Conservation (phyloP, 2,329 filamentous ascomycete species). For the Colletotrichum tanaceti region DNA sequence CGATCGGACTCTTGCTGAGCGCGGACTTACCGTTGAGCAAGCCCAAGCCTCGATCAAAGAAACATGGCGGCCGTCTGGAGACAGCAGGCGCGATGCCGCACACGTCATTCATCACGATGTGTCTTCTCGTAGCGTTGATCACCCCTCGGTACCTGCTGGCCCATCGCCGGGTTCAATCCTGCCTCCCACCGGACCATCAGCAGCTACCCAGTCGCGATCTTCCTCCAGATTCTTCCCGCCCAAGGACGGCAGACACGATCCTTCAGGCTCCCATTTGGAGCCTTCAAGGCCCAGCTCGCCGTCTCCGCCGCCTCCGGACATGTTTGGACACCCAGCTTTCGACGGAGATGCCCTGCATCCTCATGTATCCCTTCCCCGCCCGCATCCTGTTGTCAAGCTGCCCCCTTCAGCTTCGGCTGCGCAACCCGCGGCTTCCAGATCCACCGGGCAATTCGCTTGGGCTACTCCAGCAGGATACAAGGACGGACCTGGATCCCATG, state of each 20-base stretch:
- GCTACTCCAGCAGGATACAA: conserved; percentile 49
- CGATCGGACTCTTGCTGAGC: conserved; percentile 58
- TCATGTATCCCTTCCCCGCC: conserved; percentile 75
- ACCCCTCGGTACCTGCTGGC: not conserved
- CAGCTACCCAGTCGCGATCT: conserved; percentile 59
- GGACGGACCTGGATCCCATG: conserved; percentile 43
- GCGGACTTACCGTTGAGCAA: conserved; percentile 58
- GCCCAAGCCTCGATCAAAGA: conserved; percentile 63
- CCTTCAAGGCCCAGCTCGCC: conserved; percentile 66
- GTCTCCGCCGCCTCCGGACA: conserved; percentile 78
- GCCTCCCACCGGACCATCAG: conserved; percentile 15
- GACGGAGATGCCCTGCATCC: conserved; percentile 74
- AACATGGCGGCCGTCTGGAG: conserved; percentile 62
- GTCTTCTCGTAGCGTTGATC: conserved; percentile 6
- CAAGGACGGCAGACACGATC: conserved; percentile 60
- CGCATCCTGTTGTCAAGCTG: conserved; percentile 82
- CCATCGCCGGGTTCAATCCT: not conserved
- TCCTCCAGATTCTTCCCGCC: conserved; percentile 75
- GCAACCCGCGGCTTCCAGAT: conserved; percentile 50
- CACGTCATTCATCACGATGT: conserved; percentile 46
- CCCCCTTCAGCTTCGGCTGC: conserved; percentile 67
- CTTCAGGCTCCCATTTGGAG: conserved; percentile 48
- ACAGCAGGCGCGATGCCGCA: conserved; percentile 50
- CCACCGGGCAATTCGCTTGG: conserved; percentile 50
- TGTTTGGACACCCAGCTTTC: conserved; percentile 77